Evolutionary conservation across 2,329 filamentous ascomycete genomes (phyloP), one percentile per base, ranked within the genome.

Genomic region (Diaporthe ampelina): DNA sequence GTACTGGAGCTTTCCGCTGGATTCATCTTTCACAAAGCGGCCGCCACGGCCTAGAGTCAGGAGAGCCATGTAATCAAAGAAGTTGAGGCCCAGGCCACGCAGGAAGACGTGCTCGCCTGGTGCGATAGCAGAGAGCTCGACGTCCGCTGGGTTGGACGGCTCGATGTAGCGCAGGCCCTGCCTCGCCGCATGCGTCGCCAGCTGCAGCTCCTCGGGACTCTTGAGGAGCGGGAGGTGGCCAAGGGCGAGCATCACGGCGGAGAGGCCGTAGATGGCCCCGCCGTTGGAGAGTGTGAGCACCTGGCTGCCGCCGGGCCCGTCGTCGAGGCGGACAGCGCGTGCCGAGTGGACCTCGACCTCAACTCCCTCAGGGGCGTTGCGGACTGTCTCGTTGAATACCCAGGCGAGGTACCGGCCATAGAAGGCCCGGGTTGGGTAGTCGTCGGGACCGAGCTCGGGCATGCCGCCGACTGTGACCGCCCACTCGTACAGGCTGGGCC

Each of bases 371-470:
- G 68, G 68, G 21, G 68, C 54, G 10, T 24, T 59, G 15, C n/a
- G 40, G 35, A 79, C 73, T 11, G 76, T 71, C 70, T 79, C 78
- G 73, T 57, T 76, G 74, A 79, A 76, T 2, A 79, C 74, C 77
- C 77, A 79, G 67, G 77, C 77, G 21, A 79, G 74, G n/a, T 79
- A 79, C 21, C 56, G 68, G 26, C 68, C 68, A 17, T 70, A 70
- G 1, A 45, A 8, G 15, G 68, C 68, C 1, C 68, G 50, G 21
- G 52, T 70, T 13, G 68, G 50, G 56, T 70, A 70, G 35, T 70
- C 54, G 68, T 70, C 68, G 11, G 68, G 68, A 15, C 68, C 68
- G 37, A 70, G 68, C 32, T 52, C 52, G 9, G 68, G 24, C 37
- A 24, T 21, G 24, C 59, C 59, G 19, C 59, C 59, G 24, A 5